Evolutionary conservation across 169 alveolate species (phyloP).

Genomic region (Miamiensis avidus): DNA sequence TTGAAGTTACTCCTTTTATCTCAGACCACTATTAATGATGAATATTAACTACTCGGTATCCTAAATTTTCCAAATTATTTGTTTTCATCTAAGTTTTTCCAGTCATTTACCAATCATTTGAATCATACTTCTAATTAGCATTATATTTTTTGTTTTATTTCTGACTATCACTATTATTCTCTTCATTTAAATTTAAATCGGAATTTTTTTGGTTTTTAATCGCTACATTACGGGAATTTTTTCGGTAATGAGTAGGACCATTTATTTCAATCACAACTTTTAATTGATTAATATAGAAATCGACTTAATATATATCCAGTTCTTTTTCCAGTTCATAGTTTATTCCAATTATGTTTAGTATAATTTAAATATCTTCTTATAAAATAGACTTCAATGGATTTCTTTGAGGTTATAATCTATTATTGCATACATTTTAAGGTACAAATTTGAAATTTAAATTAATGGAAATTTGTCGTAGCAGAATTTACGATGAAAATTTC

Average conservation of each 20-base stretch:
- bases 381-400: background rate
- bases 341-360: background rate
- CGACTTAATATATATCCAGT: background rate
- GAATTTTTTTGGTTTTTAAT: too few species aligned
- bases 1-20: background rate
- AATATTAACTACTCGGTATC: background rate
- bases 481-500: too few species aligned
- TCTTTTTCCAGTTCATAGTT: background rate
- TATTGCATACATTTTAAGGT: background rate
- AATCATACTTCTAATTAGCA: background rate
- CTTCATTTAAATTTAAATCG: too few species aligned
- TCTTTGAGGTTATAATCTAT: background rate
- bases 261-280: background rate
- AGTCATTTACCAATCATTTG: background rate
- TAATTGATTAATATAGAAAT: too few species aligned
- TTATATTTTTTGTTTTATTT: too few species aligned
- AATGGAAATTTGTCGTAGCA: too few species aligned
- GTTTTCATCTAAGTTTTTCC: background rate
- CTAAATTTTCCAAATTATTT: background rate
- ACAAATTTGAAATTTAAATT: too few species aligned
- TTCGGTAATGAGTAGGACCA: background rate
- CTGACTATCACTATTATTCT: background rate
- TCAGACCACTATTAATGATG: background rate
- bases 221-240: too few species aligned
- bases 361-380: background rate